A percentile compares a stretch with the other conserved stretches of the same genome.
Evolutionary conservation across 164 flowering plant genomes (phyloP).

Genomic region (Taxillus chinensis): DNA sequence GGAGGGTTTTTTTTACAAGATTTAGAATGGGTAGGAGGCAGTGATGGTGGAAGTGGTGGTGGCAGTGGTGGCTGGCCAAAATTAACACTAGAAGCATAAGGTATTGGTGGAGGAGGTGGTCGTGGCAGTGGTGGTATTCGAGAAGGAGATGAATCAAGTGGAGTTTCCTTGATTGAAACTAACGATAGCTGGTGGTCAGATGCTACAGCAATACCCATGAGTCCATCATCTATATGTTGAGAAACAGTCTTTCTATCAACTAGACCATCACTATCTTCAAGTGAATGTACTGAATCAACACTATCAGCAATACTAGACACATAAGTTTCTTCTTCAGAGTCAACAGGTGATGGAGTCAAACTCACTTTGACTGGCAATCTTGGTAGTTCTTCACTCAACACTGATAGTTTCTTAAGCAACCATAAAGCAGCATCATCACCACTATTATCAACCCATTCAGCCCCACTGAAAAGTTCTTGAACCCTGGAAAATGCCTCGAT

Average conservation of each 20-base stretch:
- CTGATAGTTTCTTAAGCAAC: constrained; percentile 84
- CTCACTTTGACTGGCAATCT: constrained; percentile 45
- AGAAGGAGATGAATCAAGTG: constrained; percentile 12
- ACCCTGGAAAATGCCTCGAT: constrained; percentile 97
- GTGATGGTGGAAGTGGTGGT: constrained; percentile 20
- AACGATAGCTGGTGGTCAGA: constrained; percentile 10
- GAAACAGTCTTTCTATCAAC: constrained; percentile 8
- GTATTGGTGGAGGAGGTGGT: constrained; percentile 2
- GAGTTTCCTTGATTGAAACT: constrained; percentile 9
- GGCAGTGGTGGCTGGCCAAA: constrained; percentile 12
- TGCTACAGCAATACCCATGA: constrained; percentile 7
- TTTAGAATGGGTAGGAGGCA: no score
- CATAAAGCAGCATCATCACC: constrained; percentile 90
- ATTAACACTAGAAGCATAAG: neutral
- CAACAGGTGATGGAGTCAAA: constrained; percentile 51
- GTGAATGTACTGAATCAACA: constrained; percentile 16
- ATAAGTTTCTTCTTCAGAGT: constrained; percentile 80
- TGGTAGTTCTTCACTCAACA: constrained; percentile 48
- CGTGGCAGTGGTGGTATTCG: constrained; percentile 10
- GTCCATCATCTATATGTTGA: constrained; percentile 10
- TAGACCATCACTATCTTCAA: constrained; percentile 15
- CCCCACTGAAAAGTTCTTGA: constrained; percentile 91
- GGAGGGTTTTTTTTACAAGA: no score
- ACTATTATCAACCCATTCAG: constrained; percentile 71
- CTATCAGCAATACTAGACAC: constrained; percentile 57